Base-by-base conservation (phyloP, 352 stramenopile species). In the Pythium biforme region DNA sequence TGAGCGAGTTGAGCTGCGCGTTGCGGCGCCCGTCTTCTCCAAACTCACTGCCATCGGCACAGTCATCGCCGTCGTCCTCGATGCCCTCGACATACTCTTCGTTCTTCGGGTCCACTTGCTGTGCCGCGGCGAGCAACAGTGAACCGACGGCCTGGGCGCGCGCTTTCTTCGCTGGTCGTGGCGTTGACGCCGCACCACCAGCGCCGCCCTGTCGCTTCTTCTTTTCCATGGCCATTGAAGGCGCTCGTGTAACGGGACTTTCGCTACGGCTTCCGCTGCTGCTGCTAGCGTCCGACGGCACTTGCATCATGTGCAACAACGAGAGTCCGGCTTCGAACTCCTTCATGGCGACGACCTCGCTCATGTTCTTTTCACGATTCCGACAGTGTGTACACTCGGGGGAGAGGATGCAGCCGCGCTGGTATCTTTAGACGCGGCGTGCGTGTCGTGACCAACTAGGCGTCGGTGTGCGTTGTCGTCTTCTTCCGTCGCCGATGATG, bases 221-320 rank as follows among this genome's bases (percentile, higher is more conserved):
- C 31, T 37, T 37, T n/a, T n/a, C n/a, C 25, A 39, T 58, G 19
- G 23, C 15, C 22, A n/a, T 59, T 41, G 50, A 20, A 37, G 22
- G 53, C 20, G 17, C 1, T 27, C 9, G 4, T 14, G 17, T 14
- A 19, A 23, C n/a, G 15, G 48, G 5, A 15, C 26, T 54, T 17
- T 34, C 26, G 29, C 26, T 54, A n/a, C n/a, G n/a, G n/a, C n/a
- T n/a, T n/a, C n/a, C n/a, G 37, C 53, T 14, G 11, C 17, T 50
- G 52, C 34, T 34, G 37, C 56, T 52, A 12, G 29, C 52, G 33
- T 60, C 62, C 7, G 48, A 54, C 41, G 54, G 34, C 15, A 37
- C 57, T 54, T 82, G 76, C 76, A 78, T 83, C 81, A 90, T 90
- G 55, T 77, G 65, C 50, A 90, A 66, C 47, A 90, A 62, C 58